A percentile compares a stretch with the other conserved stretches of the same genome.
These are phyloP conservation scores for Ustilago vetiveriae DNA, from an alignment of 1,284 basidiomycete genomes.

Conservation along the genomic window DNA sequence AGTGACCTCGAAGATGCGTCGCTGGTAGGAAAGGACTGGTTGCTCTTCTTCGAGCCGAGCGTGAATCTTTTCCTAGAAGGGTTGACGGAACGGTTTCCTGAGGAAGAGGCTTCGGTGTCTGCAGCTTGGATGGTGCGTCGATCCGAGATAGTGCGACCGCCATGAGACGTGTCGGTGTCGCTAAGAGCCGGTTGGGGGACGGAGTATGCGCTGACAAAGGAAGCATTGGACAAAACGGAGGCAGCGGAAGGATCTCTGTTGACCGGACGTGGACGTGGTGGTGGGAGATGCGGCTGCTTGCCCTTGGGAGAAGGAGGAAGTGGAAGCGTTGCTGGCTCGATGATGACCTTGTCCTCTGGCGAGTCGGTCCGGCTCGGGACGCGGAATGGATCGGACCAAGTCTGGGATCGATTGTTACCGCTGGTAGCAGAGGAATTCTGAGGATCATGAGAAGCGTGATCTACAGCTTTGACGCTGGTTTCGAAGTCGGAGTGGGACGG, in stretches of 20 bases:
- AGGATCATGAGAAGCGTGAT: conserved; percentile 1
- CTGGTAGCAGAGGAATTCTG: neutral
- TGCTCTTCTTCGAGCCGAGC: conserved; percentile 19
- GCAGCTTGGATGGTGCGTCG: neutral
- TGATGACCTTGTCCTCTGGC: neutral
- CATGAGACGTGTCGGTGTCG: conserved; percentile 32
- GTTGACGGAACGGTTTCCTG: conserved; percentile 14
- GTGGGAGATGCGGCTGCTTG: neutral
- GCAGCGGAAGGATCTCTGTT: conserved; percentile 32
- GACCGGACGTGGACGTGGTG: conserved; percentile 17
- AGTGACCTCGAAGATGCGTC: neutral
- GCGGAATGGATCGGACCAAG: conserved; percentile 16
- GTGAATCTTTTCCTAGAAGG: conserved; percentile 21
- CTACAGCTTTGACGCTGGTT: conserved; percentile 9
- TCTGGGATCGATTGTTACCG: conserved; percentile 2
- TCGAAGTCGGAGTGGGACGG: neutral
- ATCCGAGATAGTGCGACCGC: conserved; percentile 12
- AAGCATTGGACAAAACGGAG: conserved; percentile 34
- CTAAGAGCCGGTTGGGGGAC: conserved; percentile 22
- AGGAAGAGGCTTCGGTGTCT: conserved; percentile 6
- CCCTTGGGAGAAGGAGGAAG: conserved; percentile 14
- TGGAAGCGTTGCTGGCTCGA: neutral
- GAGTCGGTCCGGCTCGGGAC: neutral
- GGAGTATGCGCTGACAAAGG: conserved; percentile 45
- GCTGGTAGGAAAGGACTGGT: conserved; percentile 22